phyloP scores from a whole-genome alignment of 2,329 filamentous ascomycete species.

The Ascochyta pisi region DNA sequence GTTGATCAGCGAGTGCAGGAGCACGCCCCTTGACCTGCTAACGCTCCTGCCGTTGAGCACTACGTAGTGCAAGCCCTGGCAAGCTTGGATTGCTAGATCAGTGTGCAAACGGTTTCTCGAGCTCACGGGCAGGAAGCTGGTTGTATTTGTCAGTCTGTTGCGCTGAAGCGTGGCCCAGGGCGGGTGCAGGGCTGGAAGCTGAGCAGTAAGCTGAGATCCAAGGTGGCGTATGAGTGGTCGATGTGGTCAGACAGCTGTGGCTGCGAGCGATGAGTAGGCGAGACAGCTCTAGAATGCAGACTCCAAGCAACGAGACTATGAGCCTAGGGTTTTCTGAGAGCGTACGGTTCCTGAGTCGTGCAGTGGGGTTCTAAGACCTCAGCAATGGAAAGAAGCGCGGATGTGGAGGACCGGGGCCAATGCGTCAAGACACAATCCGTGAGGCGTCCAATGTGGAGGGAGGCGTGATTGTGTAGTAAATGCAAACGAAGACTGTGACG shows the following conservation, averaged over 20 bases:
- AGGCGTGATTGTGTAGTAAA: constrained; percentile 23
- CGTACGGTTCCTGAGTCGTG: constrained; percentile 33
- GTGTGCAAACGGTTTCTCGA: constrained; percentile 24
- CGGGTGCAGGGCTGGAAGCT: constrained; percentile 38
- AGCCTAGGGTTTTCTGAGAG: constrained; percentile 29
- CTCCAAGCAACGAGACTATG: constrained; percentile 27
- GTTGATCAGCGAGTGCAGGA: constrained; percentile 36
- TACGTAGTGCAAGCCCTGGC: constrained; percentile 45
- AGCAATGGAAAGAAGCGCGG: constrained; percentile 40
- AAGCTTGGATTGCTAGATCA: constrained; percentile 30
- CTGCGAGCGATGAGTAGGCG: constrained; percentile 27
- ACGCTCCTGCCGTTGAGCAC: constrained; percentile 41
- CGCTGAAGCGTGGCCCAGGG: constrained; percentile 5
- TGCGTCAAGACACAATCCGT: constrained; percentile 46
- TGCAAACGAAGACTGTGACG: constrained; percentile 32
- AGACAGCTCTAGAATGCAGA: constrained; percentile 33
- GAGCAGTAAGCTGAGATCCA: constrained; percentile 43
- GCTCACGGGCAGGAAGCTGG: background rate
- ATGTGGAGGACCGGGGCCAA: constrained; percentile 43
- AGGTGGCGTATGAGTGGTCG: constrained; percentile 30
- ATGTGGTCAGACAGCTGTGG: constrained; percentile 23
- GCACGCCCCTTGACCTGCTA: constrained; percentile 38
- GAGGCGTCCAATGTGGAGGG: constrained; percentile 32
- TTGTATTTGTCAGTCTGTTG: background rate
- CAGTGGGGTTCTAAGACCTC: constrained; percentile 38